These are phyloP conservation scores for Chlamydomonas asymmetrica DNA, from an alignment of 139 green algal species.

Conservation along the genomic window DNA sequence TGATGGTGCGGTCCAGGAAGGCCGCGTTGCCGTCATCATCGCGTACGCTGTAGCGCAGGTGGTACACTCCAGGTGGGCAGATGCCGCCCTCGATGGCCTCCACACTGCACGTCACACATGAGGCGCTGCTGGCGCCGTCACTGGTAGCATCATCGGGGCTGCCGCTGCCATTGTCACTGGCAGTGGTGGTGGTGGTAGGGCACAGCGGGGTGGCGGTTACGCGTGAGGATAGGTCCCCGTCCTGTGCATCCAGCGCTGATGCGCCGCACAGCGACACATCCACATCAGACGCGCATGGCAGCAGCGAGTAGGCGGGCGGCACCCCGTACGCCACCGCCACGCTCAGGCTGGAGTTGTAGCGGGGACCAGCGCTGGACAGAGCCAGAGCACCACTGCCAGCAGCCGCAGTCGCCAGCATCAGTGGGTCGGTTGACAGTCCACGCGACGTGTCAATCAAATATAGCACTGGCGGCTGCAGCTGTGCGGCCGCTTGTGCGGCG, in stretches of 20 bases:
- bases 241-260: not conserved
- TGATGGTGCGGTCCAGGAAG: not conserved
- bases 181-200: not conserved
- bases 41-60: conserved; percentile 5
- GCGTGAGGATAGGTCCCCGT: conserved; percentile 6
- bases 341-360: not conserved
- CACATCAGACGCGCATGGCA: conserved; percentile 2
- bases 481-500: not conserved
- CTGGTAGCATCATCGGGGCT: no score
- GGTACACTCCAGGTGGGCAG: conserved; percentile 16
- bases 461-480: not conserved
- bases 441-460: conserved; percentile 10
- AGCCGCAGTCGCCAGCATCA: not conserved
- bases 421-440: no score
- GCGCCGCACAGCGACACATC: conserved; percentile 1
- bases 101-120: conserved; percentile 1
- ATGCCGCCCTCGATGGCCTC: conserved; percentile 1
- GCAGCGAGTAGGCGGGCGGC: conserved; percentile 19
- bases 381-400: not conserved
- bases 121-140: not conserved
- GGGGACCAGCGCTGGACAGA: not conserved
- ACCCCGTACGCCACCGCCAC: conserved; percentile 14
- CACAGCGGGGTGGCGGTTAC: conserved; percentile 1
- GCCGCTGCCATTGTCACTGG: not conserved
- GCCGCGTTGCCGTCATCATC: not conserved